Evolutionary conservation across 129 eudicot species (phyloP), one percentile per base, ranked within the genome.

Genomic region (Artemisia annua): DNA sequence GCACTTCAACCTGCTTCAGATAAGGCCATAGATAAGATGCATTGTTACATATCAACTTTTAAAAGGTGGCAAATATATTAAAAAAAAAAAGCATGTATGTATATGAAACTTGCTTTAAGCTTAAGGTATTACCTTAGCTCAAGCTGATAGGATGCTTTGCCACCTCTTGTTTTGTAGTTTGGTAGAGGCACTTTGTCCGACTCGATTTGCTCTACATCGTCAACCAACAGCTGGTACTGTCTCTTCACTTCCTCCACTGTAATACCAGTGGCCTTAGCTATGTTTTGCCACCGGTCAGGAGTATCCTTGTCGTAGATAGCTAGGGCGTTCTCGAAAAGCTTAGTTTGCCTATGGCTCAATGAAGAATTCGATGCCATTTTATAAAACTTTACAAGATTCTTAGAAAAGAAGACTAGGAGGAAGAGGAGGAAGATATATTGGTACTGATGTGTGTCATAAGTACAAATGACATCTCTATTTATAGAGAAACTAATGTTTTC

Each of bases 271-370:
- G 85, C 90, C 62, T 69, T 86, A 46, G 96, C 96, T 13, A 91
- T 64, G 17, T 88, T 88, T 48, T 80, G 78, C 97, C 97, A 91
- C 60, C 92, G 43, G 20, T 88, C 96, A 18, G 96, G 90, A 39
- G 88, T 84, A 44, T 88, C 88, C 70, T 83, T 79, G 83, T 88
- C 97, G 57, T 78, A 86, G 16, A 62, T 32, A 15, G 96, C 96
- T 51, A 91, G 48, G 5, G 96, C 92, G 59, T 82, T 84, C 58
- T 91, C 97, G 65, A 91, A 91, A 71, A 81, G 51, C 79, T 87
- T 85, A 75, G 75, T 88, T 76, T 91, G 87, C 85, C 81, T 70
- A 3, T 69, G 76, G n/a, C 82, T 82, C 89, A 86, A 85, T 43
- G 80, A 22, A 17, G 86, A 81, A 71, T 58, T 82, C 13, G 89